These are phyloP conservation scores for Pseudopediastrum boryanum DNA, from an alignment of 139 green algal species.

Conservation along the genomic window DNA sequence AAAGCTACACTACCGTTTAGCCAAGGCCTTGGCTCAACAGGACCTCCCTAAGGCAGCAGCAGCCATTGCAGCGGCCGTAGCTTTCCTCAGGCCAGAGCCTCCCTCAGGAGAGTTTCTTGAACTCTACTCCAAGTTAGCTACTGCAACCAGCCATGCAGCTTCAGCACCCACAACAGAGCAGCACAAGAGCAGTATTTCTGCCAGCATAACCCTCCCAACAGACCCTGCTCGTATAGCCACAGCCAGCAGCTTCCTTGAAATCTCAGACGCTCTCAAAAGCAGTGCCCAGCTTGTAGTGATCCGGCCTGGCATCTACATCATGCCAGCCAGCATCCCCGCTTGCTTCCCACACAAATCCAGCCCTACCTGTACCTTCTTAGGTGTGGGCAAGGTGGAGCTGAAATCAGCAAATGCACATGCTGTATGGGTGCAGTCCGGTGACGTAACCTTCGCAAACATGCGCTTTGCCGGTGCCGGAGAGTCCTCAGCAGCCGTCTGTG, in stretches of 20 bases:
- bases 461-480: conserved; percentile 15
- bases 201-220: conserved; percentile 4
- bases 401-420: neutral
- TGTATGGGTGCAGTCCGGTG: neutral
- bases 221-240: neutral
- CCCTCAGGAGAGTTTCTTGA: neutral
- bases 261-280: neutral
- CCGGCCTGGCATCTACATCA: conserved; percentile 22
- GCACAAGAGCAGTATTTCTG: no score
- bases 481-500: conserved; percentile 28
- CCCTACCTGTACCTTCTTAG: conserved; percentile 27
- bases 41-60: neutral
- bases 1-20: conserved; percentile 33
- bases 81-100: neutral
- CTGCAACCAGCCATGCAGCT: no score
- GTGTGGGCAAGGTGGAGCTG: conserved; percentile 3
- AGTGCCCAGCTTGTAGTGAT: conserved; percentile 14
- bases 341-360: no score
- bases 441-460: conserved; percentile 5
- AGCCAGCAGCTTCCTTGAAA: neutral
- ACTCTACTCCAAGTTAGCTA: neutral
- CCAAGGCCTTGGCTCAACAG: conserved; percentile 13
- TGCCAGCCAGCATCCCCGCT: neutral
- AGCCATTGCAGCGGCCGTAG: conserved; percentile 7
- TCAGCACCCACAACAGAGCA: no score